A percentile compares a stretch with the other conserved stretches of the same genome.
phyloP scores from a whole-genome alignment of 108 stramenopile genomes.

The Ochromonas danica region DNA sequence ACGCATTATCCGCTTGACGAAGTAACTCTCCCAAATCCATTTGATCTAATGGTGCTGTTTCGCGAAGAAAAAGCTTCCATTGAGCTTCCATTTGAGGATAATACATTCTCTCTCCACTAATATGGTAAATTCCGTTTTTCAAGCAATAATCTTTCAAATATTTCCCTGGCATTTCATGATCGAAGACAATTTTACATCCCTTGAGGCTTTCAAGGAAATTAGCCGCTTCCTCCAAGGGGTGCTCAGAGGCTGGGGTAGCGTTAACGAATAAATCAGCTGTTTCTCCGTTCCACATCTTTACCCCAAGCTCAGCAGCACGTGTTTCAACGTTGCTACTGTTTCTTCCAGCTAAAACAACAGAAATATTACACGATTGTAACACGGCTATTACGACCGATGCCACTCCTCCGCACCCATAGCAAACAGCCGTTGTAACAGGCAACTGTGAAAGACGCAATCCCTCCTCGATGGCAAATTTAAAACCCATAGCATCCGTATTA shows the following conservation, averaged over 20 bases:
- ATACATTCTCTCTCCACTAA: neutral
- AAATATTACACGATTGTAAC: neutral
- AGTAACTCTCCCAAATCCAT: no score
- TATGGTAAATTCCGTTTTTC: neutral
- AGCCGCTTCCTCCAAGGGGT: neutral
- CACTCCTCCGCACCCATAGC: conserved; percentile 8
- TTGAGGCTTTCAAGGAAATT: neutral
- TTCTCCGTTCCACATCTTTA: neutral
- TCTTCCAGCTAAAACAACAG: neutral
- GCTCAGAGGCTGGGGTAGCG: neutral
- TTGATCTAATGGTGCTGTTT: no score
- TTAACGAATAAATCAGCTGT: conserved; percentile 7
- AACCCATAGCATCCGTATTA: conserved; percentile 8
- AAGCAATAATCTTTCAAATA: neutral
- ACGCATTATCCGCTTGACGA: no score
- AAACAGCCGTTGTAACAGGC: neutral
- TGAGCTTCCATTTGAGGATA: conserved; percentile 8
- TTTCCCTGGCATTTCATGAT: conserved; percentile 24
- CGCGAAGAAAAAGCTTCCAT: conserved; percentile 10
- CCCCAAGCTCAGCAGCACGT: neutral
- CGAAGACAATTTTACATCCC: neutral
- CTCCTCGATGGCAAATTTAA: neutral
- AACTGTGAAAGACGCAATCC: neutral
- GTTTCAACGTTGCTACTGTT: neutral
- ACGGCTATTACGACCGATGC: neutral